Conservation (phyloP, 2,329 filamentous ascomycete species). For the Myriangium duriaei region DNA sequence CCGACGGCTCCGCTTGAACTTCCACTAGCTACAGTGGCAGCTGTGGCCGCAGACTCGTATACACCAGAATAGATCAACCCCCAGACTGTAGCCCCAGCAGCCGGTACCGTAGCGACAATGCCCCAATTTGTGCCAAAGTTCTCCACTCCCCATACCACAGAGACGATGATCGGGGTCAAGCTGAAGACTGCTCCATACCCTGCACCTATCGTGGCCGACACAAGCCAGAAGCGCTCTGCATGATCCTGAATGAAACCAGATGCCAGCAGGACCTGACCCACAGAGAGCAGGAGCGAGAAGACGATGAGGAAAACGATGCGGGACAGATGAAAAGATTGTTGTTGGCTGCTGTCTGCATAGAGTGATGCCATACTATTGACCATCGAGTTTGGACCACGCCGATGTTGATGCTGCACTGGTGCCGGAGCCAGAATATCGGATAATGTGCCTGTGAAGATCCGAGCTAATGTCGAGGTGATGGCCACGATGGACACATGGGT, state of each 20-base stretch:
- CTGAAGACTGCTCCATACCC: constrained; percentile 90
- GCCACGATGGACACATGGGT: constrained; percentile 92
- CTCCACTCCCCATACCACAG: constrained; percentile 96
- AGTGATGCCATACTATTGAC: constrained; percentile 29
- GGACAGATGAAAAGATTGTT: constrained; percentile 47
- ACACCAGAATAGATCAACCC: constrained; percentile 74
- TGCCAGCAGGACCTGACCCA: constrained; percentile 67
- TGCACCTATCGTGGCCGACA: constrained; percentile 72
- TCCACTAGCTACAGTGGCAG: constrained; percentile 15
- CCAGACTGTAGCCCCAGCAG: constrained; percentile 79
- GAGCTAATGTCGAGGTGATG: constrained; percentile 77
- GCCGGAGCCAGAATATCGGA: constrained; percentile 71
- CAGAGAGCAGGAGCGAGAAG: constrained; percentile 57
- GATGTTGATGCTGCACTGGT: constrained; percentile 41
- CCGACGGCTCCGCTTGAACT: constrained; percentile 28
- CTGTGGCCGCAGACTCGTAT: constrained; percentile 55
- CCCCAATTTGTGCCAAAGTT: constrained; percentile 99
- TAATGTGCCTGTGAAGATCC: constrained; percentile 76
- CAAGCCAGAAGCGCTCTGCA: constrained; percentile 68
- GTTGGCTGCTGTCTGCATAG: constrained; percentile 13
- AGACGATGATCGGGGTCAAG: constrained; percentile 80
- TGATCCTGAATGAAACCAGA: constrained; percentile 63
- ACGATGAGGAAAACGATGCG: constrained; percentile 68
- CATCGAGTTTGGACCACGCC: constrained; percentile 34
- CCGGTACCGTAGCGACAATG: constrained; percentile 84